These are phyloP conservation scores for Mycena citricolor DNA, from an alignment of 1,284 basidiomycete genomes.

Conservation along the genomic window DNA sequence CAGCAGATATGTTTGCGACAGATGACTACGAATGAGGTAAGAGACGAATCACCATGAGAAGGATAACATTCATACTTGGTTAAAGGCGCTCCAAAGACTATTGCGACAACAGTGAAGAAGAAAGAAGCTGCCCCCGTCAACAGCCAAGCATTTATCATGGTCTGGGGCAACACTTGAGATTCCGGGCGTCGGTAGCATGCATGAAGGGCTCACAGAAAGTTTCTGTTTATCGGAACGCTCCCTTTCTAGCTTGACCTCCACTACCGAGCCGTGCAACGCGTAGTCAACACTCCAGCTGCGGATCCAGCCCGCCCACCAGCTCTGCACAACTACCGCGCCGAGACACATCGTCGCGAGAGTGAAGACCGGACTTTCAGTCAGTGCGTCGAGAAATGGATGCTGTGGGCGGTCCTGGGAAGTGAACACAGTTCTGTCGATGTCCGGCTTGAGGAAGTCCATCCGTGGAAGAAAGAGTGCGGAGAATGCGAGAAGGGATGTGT, in stretches of 20 bases:
- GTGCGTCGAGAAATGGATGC: conserved; percentile 59
- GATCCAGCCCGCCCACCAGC: conserved; percentile 75
- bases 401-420: conserved; percentile 62
- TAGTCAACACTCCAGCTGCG: conserved; percentile 50
- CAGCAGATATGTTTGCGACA: conserved; percentile 64
- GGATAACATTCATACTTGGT: conserved; percentile 52
- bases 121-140: conserved; percentile 54
- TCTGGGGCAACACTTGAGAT: conserved; percentile 33
- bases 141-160: conserved; percentile 47
- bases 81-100: conserved; percentile 79
- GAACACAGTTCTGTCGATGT: conserved; percentile 32
- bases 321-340: conserved; percentile 59
- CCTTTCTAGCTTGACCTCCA: conserved; percentile 44
- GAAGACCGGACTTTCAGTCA: conserved; percentile 62
- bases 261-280: conserved; percentile 31
- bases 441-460: conserved; percentile 35
- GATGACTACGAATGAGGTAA: conserved; percentile 38
- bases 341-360: conserved; percentile 63
- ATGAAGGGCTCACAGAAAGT: conserved; percentile 36
- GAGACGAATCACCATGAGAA: conserved; percentile 9
- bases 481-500: conserved; percentile 66
- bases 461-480: conserved; percentile 67
- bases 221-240: conserved; percentile 39
- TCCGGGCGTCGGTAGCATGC: conserved; percentile 2
- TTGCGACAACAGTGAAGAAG: conserved; percentile 47